Percentiles rank a stretch among this genome's conserved stretches.
Evolutionary conservation across 2,329 filamentous ascomycete species (phyloP).

Genomic region (Aspergillus fumigatus): DNA sequence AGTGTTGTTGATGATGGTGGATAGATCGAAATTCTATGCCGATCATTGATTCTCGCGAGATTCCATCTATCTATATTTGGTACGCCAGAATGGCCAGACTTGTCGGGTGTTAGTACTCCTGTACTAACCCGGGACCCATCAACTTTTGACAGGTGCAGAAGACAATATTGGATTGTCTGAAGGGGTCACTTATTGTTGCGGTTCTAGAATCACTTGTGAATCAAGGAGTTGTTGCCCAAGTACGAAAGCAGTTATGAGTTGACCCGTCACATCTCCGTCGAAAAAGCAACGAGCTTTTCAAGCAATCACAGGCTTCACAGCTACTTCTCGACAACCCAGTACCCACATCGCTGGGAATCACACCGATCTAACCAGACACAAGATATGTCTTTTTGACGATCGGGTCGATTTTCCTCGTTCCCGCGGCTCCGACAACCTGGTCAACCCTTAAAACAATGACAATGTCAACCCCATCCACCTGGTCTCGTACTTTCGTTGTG

Average conservation of each 20-base stretch:
- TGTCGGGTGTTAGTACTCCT: no score
- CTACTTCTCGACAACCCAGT: neutral
- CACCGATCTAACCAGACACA: neutral
- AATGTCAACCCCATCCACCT: neutral
- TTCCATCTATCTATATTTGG: neutral
- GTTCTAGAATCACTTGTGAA: neutral
- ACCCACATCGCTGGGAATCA: neutral
- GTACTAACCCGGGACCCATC: no score
- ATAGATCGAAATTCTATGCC: neutral
- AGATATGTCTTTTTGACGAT: neutral
- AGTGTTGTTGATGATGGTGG: neutral
- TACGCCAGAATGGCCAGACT: no score
- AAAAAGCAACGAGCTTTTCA: neutral
- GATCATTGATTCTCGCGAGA: neutral
- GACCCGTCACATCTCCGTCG: neutral
- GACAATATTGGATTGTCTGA: neutral
- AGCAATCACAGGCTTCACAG: neutral
- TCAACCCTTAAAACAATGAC: neutral
- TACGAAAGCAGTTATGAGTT: neutral
- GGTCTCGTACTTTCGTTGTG: neutral
- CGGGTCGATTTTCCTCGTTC: neutral
- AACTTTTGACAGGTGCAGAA: neutral
- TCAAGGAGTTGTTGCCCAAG: neutral
- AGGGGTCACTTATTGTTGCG: neutral
- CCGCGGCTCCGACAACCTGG: neutral